Evolutionary conservation across 2,329 filamentous ascomycete genomes (phyloP).

Genomic region (Microdochium nivale): DNA sequence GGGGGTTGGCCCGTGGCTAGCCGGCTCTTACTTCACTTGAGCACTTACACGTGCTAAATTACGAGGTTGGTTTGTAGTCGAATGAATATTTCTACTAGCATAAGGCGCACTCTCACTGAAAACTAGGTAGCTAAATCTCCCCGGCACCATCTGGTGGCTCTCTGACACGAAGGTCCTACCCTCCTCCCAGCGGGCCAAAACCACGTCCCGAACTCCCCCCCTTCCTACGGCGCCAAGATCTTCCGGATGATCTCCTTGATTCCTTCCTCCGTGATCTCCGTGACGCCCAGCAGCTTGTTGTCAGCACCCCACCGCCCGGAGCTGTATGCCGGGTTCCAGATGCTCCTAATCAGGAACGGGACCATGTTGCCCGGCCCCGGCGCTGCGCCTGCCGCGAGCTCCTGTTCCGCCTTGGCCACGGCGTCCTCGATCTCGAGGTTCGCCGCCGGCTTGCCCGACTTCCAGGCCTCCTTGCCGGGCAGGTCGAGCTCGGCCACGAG

Average conservation of each 20-base stretch:
- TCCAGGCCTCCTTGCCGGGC: constrained; percentile 9
- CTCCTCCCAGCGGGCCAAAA: background rate
- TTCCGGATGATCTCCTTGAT: constrained; percentile 11
- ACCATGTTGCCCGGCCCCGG: constrained; percentile 2
- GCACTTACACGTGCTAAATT: background rate
- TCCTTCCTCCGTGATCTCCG: constrained; percentile 20
- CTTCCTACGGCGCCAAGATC: background rate
- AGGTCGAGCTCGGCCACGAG: constrained; percentile 13
- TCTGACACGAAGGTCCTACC: background rate
- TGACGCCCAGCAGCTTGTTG: constrained; percentile 28
- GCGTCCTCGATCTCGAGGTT: constrained; percentile 15
- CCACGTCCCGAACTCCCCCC: background rate
- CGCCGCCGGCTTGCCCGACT: constrained; percentile 14
- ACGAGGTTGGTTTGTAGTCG: background rate
- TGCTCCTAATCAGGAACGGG: constrained; percentile 17
- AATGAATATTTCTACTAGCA: background rate
- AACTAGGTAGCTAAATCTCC: background rate
- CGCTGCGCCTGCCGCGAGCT: constrained; percentile 9
- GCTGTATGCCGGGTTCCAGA: constrained; percentile 24
- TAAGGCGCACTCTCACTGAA: background rate
- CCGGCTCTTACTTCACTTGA: background rate
- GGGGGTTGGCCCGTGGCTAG: background rate
- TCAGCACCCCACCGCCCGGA: constrained; percentile 19
- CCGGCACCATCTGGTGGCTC: background rate
- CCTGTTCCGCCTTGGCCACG: constrained; percentile 16